Percentiles rank a stretch among this genome's conserved stretches.
These are phyloP conservation scores for Somion occarium DNA, from an alignment of 1,284 basidiomycete species.

Conservation along the genomic window DNA sequence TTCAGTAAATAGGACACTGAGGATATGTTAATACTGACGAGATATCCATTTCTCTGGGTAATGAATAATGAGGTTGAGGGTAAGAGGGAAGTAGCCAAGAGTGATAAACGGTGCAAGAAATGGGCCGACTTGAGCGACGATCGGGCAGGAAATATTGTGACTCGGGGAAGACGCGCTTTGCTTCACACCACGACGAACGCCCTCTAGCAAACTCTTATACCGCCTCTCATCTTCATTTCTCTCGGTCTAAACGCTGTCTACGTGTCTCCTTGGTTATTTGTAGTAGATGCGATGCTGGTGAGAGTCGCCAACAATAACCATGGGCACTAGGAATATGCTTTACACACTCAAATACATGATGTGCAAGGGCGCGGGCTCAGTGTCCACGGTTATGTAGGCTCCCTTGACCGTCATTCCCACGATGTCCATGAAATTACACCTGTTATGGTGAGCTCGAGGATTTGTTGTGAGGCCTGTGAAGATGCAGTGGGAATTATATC, in stretches of 20 bases:
- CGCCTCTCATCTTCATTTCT: not conserved
- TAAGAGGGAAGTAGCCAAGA: not conserved
- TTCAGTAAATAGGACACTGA: not conserved
- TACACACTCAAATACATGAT: not conserved
- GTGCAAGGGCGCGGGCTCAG: not conserved
- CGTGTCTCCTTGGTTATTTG: not conserved
- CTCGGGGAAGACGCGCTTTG: too few relatives aligned
- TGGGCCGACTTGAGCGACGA: too few relatives aligned
- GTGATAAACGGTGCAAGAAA: not conserved
- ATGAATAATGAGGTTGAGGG: not conserved
- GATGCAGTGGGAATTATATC: too few relatives aligned
- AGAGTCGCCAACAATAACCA: not conserved
- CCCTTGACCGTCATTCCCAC: too few relatives aligned
- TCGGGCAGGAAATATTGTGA: too few relatives aligned
- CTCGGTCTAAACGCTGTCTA: not conserved
- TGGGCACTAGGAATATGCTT: not conserved
- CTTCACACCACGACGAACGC: not conserved
- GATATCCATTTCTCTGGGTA: not conserved
- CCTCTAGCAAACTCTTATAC: not conserved
- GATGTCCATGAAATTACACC: too few relatives aligned
- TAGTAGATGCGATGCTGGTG: not conserved
- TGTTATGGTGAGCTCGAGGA: too few relatives aligned
- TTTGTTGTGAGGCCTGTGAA: too few relatives aligned
- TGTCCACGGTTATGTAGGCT: not conserved
- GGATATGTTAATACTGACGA: not conserved